Percentiles rank a stretch among this genome's conserved stretches.
These are phyloP conservation scores for Vicia villosa DNA, from an alignment of 306 rosid genomes.

Conservation along the genomic window DNA sequence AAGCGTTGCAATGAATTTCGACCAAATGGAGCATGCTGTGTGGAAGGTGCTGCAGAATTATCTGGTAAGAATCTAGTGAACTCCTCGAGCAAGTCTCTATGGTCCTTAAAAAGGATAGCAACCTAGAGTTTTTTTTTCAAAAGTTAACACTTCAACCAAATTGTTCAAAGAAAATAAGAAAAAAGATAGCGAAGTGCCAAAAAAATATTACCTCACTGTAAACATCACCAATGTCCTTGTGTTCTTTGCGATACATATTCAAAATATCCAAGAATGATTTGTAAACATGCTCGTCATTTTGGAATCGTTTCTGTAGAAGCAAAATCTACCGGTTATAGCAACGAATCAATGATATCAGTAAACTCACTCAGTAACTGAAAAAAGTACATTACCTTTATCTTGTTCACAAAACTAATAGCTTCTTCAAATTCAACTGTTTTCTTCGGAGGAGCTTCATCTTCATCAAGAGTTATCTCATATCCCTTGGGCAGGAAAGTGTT, in stretches of 20 bases:
- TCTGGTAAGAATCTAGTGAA: constrained; percentile 93
- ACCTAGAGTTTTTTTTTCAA: constrained; percentile 51
- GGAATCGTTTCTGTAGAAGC: constrained; percentile 77
- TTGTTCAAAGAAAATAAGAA: neutral
- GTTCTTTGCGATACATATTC: constrained; percentile 97
- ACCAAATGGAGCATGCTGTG: constrained; percentile 57
- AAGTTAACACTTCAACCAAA: constrained; percentile 23
- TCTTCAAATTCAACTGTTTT: constrained; percentile 94
- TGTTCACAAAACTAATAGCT: constrained; percentile 96
- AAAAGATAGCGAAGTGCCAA: neutral
- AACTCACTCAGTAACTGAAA: constrained; percentile 20
- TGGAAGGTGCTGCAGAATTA: constrained; percentile 67
- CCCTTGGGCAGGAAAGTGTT: constrained; percentile 98
- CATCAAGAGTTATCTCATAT: constrained; percentile 87
- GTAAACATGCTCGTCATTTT: constrained; percentile 81
- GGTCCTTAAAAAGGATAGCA: constrained; percentile 73
- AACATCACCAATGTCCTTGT: constrained; percentile 86
- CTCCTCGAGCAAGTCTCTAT: constrained; percentile 83
- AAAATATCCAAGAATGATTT: constrained; percentile 94
- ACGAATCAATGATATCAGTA: constrained; percentile 19
- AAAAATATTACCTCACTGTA: constrained; percentile 68
- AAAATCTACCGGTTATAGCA: constrained; percentile 25
- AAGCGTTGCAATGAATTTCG: constrained; percentile 65
- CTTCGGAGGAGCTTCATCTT: constrained; percentile 77
- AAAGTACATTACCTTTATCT: constrained; percentile 76